These are phyloP conservation scores for Dacryopinax spathularia DNA, from an alignment of 768 basidiomycete genomes.

Conservation along the genomic window DNA sequence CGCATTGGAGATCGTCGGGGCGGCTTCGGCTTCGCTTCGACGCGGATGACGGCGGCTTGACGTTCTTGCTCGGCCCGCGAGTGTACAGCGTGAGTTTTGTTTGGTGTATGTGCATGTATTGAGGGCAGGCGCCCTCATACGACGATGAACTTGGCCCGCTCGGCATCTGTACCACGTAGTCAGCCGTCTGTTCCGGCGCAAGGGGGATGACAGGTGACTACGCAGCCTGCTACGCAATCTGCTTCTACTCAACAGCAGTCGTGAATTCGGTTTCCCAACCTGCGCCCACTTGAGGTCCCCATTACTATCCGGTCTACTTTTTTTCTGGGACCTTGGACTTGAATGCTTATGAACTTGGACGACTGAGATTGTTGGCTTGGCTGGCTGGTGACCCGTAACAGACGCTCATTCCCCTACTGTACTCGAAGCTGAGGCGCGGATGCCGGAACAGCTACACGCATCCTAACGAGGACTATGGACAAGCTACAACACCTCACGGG, in stretches of 20 bases:
- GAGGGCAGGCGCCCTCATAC: constrained; percentile 58
- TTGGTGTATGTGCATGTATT: background rate
- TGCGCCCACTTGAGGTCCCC: background rate
- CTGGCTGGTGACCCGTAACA: no score
- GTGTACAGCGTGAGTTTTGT: constrained; percentile 9
- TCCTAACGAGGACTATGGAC: no score
- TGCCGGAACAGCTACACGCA: no score
- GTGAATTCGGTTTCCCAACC: constrained; percentile 22
- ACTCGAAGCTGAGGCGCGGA: no score
- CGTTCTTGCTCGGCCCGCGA: constrained; percentile 92
- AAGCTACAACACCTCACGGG: no score
- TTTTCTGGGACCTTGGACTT: no score
- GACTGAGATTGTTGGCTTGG: no score
- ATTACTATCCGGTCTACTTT: no score
- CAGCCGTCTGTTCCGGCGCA: constrained; percentile 6
- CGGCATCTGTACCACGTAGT: constrained; percentile 76
- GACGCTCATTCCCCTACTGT: no score
- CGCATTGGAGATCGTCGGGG: constrained; percentile 77
- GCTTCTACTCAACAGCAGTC: constrained; percentile 92
- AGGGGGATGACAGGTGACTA: background rate
- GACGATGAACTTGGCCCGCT: constrained; percentile 96
- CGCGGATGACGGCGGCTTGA: constrained; percentile 93
- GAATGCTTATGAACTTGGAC: no score
- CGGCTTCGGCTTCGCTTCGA: constrained; percentile 97
- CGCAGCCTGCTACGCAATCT: constrained; percentile 94